Base-by-base conservation (phyloP, 495 filamentous ascomycete genomes). In the Parachaetomium inaequale region DNA sequence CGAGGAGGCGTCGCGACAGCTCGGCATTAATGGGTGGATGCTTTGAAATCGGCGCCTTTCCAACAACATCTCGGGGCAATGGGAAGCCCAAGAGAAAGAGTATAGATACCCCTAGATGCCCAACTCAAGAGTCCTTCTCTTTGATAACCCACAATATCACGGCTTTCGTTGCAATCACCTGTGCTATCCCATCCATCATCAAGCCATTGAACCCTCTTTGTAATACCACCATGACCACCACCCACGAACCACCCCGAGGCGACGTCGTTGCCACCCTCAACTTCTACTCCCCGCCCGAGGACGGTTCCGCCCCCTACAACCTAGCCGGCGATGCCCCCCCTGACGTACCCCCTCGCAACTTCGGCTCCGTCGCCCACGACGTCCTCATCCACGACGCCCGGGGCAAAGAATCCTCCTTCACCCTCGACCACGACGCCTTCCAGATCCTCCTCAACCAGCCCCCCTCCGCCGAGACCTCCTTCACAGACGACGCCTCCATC, bases 341-440 rank as follows among this genome's bases (percentile, higher is more conserved):
- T 7, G 88, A 85, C 59, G 64, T 81, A 43, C 83, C 85, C 0
- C 78, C 82, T 55, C 78, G 79, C 58, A 95, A 95, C 79, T 87
- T 79, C 68, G 68, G 68, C 53, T 72, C 80, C 57, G 61, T 64
- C 40, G 21, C 68, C 72, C 26, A 86, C 88, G 8, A 47, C n/a
- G 61, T 68, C 42, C 40, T 34, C 21, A 63, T 71, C 32, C 45
- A 19, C 52, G 69, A 71, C 75, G 81, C 90, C 68, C 87, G 92
- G 10, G 72, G 72, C 74, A 70, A 82, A 84, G 89, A 91, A 69
- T 58, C 70, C 31, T 58, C 74, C 51, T 94, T 85, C 78, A 85
- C 70, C 10, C 79, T 94, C 6, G 88, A 93, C 80, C 78, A 73
- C 53, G 83, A 93, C 76, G 88, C 90, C 63, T 93, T 96, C 81